Evolutionary conservation across 129 eudicot species (phyloP), one percentile per base, ranked within the genome.

Genomic region (Saposhnikovia divaricata): DNA sequence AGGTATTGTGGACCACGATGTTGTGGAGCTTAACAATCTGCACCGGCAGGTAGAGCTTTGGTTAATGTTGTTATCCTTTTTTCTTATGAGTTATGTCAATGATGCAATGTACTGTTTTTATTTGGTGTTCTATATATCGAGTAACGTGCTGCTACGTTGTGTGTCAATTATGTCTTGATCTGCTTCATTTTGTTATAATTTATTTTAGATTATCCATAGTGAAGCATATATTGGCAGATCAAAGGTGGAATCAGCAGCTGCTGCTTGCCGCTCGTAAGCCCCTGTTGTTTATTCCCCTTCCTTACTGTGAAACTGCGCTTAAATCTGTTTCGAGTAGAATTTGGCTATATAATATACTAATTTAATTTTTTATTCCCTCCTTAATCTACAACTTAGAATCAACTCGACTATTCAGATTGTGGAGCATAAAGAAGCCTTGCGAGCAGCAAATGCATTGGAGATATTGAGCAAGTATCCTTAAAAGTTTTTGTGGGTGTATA

Each of bases 191-290:
- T 39, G 51, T 10, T 61, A 25, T 9, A 3, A 74, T 15, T 37
- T 53, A 34, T 82, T 80, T 47, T 84, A 95, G 99, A 87, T 95
- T 79, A 95, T 95, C 46, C 99, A 95, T 79, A 81, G 86, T 78
- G 99, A 95, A 88, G 94, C 94, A 39, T 92, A 87, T 78, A 92
- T 95, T 73, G 99, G 99, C 51, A 83, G 85, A 66, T 82, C 99
- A 47, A 95, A 95, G 88, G 99, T 95, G 75, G 97, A 95, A 81
- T 95, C 99, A 75, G 99, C 99, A 79, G 97, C 97, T 81, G 96
- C 97, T 85, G 88, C 99, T 82, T 95, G 99, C 47, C 96, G 89
- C 44, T 90, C 93, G 99, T 95, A 89, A 72, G 96, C 84, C 80
- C 66, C 51, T 83, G 72, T 38, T 63, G 38, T 28, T 63, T 65